Base-by-base conservation (phyloP, 306 rosid species). In the Geum urbanum region DNA sequence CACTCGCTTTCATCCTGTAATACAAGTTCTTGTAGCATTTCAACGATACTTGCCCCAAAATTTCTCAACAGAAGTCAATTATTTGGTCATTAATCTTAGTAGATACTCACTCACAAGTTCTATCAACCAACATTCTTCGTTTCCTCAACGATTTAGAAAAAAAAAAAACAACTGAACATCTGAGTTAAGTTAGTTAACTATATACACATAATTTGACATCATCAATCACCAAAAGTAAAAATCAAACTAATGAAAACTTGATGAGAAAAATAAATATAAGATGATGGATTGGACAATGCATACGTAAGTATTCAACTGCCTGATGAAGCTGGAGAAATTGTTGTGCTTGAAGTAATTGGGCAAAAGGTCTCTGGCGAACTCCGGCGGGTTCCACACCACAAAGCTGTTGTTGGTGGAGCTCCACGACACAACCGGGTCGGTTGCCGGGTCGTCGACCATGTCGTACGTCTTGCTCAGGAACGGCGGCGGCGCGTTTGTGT, bases 301-400 rank as follows among this genome's bases (percentile, higher is more conserved):
- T 80, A 94, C 99, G 39, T 94, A 94, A n/a, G 97, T 94, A 78
- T 94, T 94, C 70, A 94, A 69, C 89, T 94, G 99, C 77, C 99
- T 75, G 22, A 90, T 96, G 72, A 94, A 90, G 76, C 97, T 94
- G 63, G 96, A 94, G 85, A 94, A 94, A 77, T 94, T 94, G 68
- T 84, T 90, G 73, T 94, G 97, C 83, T 94, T 94, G 87, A 94
- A 94, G 71, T 83, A 83, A 77, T 88, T 91, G 3, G 99, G 99
- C 86, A 94, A 78, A 8, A 94, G 92, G 80, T 90, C 99, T 76
- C 91, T 77, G 15, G 95, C 95, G 71, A 94, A 94, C 77, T 91
- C 97, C 6, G 99, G 99, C 61, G 99, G 97, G 81, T 90, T 87
- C 99, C 97, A 94, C 55, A 94, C 99, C 52, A 94, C 88, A 79